These are phyloP conservation scores for Tylopilus vinaceipallidus DNA, from an alignment of 768 basidiomycete genomes.

Conservation along the genomic window DNA sequence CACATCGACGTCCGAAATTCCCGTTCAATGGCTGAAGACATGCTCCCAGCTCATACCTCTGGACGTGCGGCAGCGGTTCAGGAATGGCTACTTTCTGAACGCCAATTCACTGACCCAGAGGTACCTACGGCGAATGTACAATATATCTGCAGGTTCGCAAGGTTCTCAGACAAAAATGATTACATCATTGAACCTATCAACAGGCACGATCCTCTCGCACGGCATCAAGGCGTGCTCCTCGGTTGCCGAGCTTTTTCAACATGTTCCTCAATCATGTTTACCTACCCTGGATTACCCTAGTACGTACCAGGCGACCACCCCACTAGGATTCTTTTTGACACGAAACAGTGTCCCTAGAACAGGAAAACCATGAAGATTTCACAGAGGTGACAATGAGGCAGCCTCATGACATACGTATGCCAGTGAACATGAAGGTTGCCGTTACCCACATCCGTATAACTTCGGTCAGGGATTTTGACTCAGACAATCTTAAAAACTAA, in stretches of 20 bases:
- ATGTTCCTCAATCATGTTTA: slow-evolving; percentile 50
- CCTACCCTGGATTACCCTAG: slow-evolving; percentile 53
- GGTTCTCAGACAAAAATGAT: background rate
- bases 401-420: slow-evolving; percentile 62
- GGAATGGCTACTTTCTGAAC: slow-evolving; percentile 64
- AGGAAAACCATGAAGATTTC: slow-evolving; percentile 54
- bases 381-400: slow-evolving; percentile 66
- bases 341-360: slow-evolving; percentile 55
- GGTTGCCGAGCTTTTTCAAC: slow-evolving; percentile 54
- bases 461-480: slow-evolving; percentile 48
- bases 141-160: slow-evolving; percentile 53
- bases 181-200: background rate
- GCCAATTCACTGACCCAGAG: slow-evolving; percentile 68
- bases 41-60: slow-evolving; percentile 71
- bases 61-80: slow-evolving; percentile 65
- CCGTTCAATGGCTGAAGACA: slow-evolving; percentile 78
- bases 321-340: slow-evolving; percentile 9
- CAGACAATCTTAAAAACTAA: background rate
- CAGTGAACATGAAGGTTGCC: slow-evolving; percentile 67
- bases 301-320: slow-evolving; percentile 31
- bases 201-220: slow-evolving; percentile 52
- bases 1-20: slow-evolving; percentile 70
- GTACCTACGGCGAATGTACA: slow-evolving; percentile 75
- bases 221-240: slow-evolving; percentile 63
- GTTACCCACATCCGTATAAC: slow-evolving; percentile 73